phyloP scores from a whole-genome alignment of 176 grass and related monocot species.

The Carex littledalei region DNA sequence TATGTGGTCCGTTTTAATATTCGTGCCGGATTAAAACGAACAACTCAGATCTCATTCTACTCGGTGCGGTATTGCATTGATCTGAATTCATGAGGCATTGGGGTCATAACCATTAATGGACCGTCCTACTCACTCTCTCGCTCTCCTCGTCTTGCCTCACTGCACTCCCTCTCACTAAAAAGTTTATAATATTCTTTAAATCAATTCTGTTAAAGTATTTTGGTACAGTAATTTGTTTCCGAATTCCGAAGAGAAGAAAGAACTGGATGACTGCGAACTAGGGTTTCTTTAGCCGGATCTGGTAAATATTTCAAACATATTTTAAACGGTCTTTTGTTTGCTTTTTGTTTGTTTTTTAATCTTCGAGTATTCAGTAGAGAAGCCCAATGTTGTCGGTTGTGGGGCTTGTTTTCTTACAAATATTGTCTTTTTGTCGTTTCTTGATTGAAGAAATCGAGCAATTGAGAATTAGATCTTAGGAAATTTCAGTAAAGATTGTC shows the following conservation, averaged over 20 bases:
- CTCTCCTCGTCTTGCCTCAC: slow-evolving; percentile 26
- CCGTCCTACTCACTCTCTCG: slow-evolving; percentile 27
- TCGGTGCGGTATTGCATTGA: too few species aligned
- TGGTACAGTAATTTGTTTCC: slow-evolving; percentile 24
- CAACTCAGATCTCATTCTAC: too few species aligned
- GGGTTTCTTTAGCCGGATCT: slow-evolving; percentile 41
- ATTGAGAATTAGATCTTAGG: slow-evolving; percentile 49
- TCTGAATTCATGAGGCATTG: neutral
- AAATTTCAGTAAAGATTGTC: neutral
- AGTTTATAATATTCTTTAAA: neutral
- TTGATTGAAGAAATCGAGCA: slow-evolving; percentile 20
- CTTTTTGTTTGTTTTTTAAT: neutral
- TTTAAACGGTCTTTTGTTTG: slow-evolving; percentile 10
- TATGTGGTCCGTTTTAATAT: too few species aligned
- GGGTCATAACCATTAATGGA: slow-evolving; percentile 31
- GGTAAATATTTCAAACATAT: slow-evolving; percentile 29
- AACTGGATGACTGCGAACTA: slow-evolving; percentile 22
- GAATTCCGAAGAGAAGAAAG: neutral
- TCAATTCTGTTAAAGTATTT: slow-evolving; percentile 11
- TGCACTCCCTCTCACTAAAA: slow-evolving; percentile 20
- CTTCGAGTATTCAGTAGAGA: slow-evolving; percentile 17
- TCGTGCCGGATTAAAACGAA: too few species aligned
- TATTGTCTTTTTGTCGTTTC: slow-evolving; percentile 29
- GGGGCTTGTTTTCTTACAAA: neutral
- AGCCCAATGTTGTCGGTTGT: slow-evolving; percentile 29